Base-by-base conservation (phyloP, 163 green algal genomes). In the Chlamydomonas reinhardtii region DNA sequence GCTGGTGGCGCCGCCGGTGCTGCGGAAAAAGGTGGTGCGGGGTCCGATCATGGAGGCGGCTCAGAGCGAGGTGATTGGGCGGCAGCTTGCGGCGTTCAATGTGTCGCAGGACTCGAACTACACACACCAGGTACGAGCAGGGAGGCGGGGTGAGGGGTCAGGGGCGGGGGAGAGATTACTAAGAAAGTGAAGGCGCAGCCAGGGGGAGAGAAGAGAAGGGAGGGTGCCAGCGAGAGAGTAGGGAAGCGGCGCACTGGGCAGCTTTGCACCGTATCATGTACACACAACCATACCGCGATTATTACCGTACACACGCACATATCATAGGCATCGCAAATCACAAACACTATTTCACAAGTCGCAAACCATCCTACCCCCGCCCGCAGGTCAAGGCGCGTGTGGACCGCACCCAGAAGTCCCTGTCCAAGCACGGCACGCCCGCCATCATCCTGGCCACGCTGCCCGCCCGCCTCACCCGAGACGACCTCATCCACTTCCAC, bases 401-500 rank as follows among this genome's bases (percentile, higher is more conserved):
- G 68, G 78, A 85, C 78, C 78, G 78, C 68, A 85, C 78, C 32
- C 78, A 78, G 68, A 77, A 77, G 78, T 85, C 80, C 0, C 70
- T 80, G 56, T 73, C 70, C 69, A 76, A 76, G 68, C 80, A 86
- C 80, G 70, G 56, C 80, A 73, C 35, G 19, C 80, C 71, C 17
- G 80, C 80, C 56, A 65, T 86, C 56, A 80, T n/a, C 27, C 80
- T 86, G 2, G 29, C 54, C 54, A 86, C 80, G 34, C 56, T 86
- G 80, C 70, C 80, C 19, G 80, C 71, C 19, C 54, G 56, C 8
- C 59, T 86, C 25, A 74, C 80, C 25, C 19, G 59, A 25, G 80
- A 86, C 19, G 70, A 86, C 34, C 70, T 86, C 35, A 2, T 80
- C 34, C 25, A 56, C 27, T 86, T 79, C 70, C 80, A 86, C 80